Evolutionary conservation across 371 early-diverging fungal species (phyloP).

Genomic region (Nosema muscidifuracis): DNA sequence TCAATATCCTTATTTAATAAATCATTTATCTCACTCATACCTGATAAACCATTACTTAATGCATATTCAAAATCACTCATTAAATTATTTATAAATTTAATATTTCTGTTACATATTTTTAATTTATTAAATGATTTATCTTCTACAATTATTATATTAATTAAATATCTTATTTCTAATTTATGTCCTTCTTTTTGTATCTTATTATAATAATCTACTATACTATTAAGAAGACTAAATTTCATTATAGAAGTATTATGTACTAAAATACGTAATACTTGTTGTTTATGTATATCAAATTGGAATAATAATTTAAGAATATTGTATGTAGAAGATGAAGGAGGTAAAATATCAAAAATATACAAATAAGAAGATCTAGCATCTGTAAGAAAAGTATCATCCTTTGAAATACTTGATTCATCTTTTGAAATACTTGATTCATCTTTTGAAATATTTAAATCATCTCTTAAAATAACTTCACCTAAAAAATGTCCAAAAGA

Average conservation of each 20-base stretch:
- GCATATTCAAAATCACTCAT: slow-evolving; percentile 51
- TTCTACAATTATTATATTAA: slow-evolving; percentile 29
- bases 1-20: slow-evolving; percentile 9
- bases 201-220: slow-evolving; percentile 31
- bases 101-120: slow-evolving; percentile 11
- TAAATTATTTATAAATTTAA: slow-evolving; percentile 46
- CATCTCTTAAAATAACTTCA: background rate
- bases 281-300: background rate
- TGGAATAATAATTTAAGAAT: background rate
- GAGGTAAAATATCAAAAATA: background rate
- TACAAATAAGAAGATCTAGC: background rate
- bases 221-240: slow-evolving; percentile 10
- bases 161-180: slow-evolving; percentile 7
- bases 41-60: slow-evolving; percentile 40
- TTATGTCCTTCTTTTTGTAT: slow-evolving; percentile 21
- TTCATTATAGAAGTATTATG: background rate
- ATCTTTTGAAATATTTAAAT: no score
- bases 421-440: no score
- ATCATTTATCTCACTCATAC: slow-evolving; percentile 48
- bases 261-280: background rate
- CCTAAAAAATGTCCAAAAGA: slow-evolving; percentile 10
- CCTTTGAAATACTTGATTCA: no score
- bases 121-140: slow-evolving; percentile 1
- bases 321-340: background rate
- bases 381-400: no score